phyloP scores from a whole-genome alignment of 768 basidiomycete species.

The Pulveroboletus sp. region DNA sequence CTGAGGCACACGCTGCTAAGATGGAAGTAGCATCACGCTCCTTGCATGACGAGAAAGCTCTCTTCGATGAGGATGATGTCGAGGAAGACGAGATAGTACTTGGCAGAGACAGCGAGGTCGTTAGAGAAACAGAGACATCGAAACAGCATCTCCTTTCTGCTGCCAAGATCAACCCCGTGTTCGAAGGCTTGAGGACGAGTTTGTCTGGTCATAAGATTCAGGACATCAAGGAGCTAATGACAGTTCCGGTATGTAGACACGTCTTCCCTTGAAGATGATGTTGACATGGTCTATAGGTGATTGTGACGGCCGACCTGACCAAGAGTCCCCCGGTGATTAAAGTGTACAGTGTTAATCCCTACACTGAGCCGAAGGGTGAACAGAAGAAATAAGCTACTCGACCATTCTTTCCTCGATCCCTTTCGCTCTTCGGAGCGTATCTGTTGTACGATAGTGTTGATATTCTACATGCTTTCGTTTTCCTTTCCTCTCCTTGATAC shows the following conservation, averaged over 20 bases:
- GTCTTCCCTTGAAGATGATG: background rate
- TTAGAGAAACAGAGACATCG: constrained; percentile 53
- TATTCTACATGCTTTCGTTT: constrained; percentile 30
- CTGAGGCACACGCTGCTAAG: constrained; percentile 84
- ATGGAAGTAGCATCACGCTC: constrained; percentile 88
- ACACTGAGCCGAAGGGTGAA: constrained; percentile 50
- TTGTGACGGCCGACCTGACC: constrained; percentile 90
- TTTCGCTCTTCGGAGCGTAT: constrained; percentile 6
- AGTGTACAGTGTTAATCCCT: constrained; percentile 94
- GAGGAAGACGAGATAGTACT: constrained; percentile 80
- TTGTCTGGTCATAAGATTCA: constrained; percentile 88
- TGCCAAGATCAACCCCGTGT: constrained; percentile 68
- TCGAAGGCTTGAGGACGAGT: constrained; percentile 76
- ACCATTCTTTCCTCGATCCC: background rate
- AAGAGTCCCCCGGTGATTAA: constrained; percentile 97
- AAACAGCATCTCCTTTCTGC: constrained; percentile 76
- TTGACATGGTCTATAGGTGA: constrained; percentile 52
- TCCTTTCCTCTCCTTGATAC: constrained; percentile 26
- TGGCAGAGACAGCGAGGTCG: constrained; percentile 45
- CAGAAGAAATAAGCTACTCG: constrained; percentile 31
- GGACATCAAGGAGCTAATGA: constrained; percentile 91
- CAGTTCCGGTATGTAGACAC: constrained; percentile 67
- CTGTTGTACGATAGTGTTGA: constrained; percentile 30
- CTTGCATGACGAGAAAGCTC: constrained; percentile 78
- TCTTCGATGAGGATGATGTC: constrained; percentile 85